Base-by-base conservation (phyloP, 805 yeast genomes). In the Starmerella floricola region DNA sequence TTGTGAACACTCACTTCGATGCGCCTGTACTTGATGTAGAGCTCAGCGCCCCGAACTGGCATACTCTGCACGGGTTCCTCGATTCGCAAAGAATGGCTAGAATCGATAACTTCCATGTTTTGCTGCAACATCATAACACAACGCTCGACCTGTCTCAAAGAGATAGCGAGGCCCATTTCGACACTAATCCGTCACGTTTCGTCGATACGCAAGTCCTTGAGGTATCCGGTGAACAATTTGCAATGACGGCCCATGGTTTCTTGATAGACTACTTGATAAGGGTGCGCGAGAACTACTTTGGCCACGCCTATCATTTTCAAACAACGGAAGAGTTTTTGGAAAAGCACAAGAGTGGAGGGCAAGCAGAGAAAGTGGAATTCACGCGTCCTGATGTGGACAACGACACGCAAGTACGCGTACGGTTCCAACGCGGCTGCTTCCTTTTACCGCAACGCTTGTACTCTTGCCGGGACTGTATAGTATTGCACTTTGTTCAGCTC, bases 1-100 rank as follows among this genome's bases (percentile, higher is more conserved):
- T 46, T 2, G 48, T 60, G 21, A 36, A 42, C 1, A 51, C 55
- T 21, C 15, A 26, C 2, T 16, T 61, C 6, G 18, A 33, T 34
- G 52, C 94, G 0, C 74, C 82, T 0, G 62, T 62, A 36, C 73
- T 85, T 50, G 71, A 77, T 36, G 54, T 91, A 36, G 63, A 72
- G 1, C 58, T 87, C 2, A 79, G 77, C 44, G 74, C 91, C 0
- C 97, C 98, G 0, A 79, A 88, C 1, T 91, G 97, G 95, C 93
- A 85, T 55, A 87, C 97, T 0, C 64, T 76, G 20, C 73, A 76
- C 41, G 78, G 79, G 36, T 88, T 88, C 50, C 58, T 82, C 63
- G 69, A 70, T 36, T 62, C 71, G 11, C 73, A 70, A 16, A 71
- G 72, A 13, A 68, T 85, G 47, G 97, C 95, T 0, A 64, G 76